Conservation (phyloP, 768 basidiomycete genomes). For the Calocybe gangraenosa region DNA sequence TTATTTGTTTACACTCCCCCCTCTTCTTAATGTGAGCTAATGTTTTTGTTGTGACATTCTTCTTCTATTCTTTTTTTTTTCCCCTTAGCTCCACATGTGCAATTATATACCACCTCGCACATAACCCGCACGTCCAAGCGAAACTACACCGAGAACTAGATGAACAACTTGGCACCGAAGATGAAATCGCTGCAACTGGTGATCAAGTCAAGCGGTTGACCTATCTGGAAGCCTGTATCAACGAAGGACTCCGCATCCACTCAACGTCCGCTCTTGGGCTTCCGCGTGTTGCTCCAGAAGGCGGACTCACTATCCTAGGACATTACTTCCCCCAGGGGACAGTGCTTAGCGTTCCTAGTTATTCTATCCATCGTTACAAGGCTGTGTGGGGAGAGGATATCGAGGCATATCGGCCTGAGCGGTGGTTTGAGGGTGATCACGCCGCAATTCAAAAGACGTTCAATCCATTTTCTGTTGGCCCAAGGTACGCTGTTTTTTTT, state of each 20-base stretch:
- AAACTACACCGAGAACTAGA: constrained; percentile 78
- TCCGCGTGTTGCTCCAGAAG: constrained; percentile 72
- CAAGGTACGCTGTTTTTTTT: constrained; percentile 62
- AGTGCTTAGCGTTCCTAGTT: constrained; percentile 76
- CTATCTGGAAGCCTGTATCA: constrained; percentile 84
- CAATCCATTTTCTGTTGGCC: constrained; percentile 84
- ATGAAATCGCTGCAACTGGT: constrained; percentile 57
- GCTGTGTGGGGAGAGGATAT: constrained; percentile 76
- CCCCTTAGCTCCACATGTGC: constrained; percentile 84
- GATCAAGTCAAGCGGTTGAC: constrained; percentile 70
- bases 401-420: constrained; percentile 72
- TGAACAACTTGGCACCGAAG: constrained; percentile 50
- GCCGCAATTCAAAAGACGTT: constrained; percentile 65
- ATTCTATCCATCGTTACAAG: constrained; percentile 74
- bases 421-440: constrained; percentile 76
- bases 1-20: neutral
- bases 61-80: too few species aligned
- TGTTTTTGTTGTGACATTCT: constrained; percentile 1
- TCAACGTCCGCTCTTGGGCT: constrained; percentile 83
- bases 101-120: constrained; percentile 80
- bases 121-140: constrained; percentile 56
- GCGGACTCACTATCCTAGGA: constrained; percentile 59
- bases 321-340: constrained; percentile 69
- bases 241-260: constrained; percentile 82
- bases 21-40: neutral